A percentile compares a stretch with the other conserved stretches of the same genome.
Evolutionary conservation across 2,329 filamentous ascomycete species (phyloP).

Genomic region (Polychaeton citri): DNA sequence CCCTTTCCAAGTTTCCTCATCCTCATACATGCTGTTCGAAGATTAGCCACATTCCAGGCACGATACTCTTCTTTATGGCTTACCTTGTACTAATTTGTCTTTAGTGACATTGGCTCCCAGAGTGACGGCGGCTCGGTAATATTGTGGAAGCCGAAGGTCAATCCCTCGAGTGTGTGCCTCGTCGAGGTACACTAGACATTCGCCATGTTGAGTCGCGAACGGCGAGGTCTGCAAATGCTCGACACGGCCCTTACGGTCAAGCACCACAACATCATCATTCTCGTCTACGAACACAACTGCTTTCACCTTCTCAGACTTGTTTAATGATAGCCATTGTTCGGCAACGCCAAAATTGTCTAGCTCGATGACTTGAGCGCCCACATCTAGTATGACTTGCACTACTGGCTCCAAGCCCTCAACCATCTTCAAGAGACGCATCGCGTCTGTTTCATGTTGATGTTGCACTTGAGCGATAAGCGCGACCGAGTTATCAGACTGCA

Average conservation of each 20-base stretch:
- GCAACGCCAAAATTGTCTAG: constrained; percentile 44
- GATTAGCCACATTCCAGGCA: neutral
- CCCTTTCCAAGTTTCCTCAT: constrained; percentile 55
- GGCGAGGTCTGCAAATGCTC: constrained; percentile 46
- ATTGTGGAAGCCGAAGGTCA: constrained; percentile 47
- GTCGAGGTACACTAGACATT: constrained; percentile 55
- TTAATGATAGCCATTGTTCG: constrained; percentile 36
- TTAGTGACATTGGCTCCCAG: constrained; percentile 53
- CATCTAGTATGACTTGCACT: constrained; percentile 52
- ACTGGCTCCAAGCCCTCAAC: constrained; percentile 27
- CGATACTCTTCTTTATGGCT: constrained; percentile 1
- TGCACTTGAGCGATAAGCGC: constrained; percentile 5
- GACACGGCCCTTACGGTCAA: constrained; percentile 34
- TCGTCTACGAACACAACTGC: constrained; percentile 47
- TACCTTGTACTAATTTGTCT: constrained; percentile 55
- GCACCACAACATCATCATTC: constrained; percentile 40
- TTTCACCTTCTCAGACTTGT: constrained; percentile 17
- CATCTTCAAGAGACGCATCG: constrained; percentile 28
- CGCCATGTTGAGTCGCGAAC: constrained; percentile 41
- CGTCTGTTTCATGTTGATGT: constrained; percentile 4
- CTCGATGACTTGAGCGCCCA: constrained; percentile 58
- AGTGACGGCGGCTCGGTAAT: constrained; percentile 53
- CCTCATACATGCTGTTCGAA: constrained; percentile 49
- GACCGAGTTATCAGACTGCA: constrained; percentile 38
- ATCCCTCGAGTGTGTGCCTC: constrained; percentile 58